These are phyloP conservation scores for Plasmodium reichenowi DNA, from an alignment of 169 alveolate genomes.

Conservation along the genomic window DNA sequence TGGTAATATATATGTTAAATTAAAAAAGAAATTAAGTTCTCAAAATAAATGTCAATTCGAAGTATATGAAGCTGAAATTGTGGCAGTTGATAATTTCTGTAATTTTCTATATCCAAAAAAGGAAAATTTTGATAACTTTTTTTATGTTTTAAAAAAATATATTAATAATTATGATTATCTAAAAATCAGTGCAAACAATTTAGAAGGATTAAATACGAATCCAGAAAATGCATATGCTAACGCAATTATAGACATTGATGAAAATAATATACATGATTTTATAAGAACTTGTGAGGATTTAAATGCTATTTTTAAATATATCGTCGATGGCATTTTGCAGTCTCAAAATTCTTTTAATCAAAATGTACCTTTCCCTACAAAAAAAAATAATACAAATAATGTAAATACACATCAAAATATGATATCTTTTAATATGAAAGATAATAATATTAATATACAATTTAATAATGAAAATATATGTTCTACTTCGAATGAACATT, in stretches of 20 bases:
- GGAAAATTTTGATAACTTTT: slow-evolving; percentile 46
- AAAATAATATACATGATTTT: slow-evolving; percentile 36
- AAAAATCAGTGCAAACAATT: slow-evolving; percentile 11
- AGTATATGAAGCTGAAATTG: slow-evolving; percentile 72
- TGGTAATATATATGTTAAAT: slow-evolving; percentile 53
- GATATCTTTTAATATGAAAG: too few species aligned
- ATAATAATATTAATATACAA: too few species aligned
- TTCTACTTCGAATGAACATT: background rate
- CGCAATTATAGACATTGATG: slow-evolving; percentile 16
- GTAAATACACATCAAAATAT: too few species aligned
- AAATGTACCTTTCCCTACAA: background rate
- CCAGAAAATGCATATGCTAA: background rate
- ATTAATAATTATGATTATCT: slow-evolving; percentile 60
- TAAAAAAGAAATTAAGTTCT: slow-evolving; percentile 64
- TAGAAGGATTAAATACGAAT: background rate
- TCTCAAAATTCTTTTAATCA: background rate
- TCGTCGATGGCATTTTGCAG: background rate
- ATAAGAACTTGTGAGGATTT: slow-evolving; percentile 19
- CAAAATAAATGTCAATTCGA: slow-evolving; percentile 75
- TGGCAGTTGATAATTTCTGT: slow-evolving; percentile 52
- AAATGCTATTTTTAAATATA: slow-evolving; percentile 22
- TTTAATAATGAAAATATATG: slow-evolving; percentile 10
- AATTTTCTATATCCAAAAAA: slow-evolving; percentile 21
- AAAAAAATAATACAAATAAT: too few species aligned
- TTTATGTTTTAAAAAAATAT: slow-evolving; percentile 32